Conservation (phyloP, 1,284 basidiomycete genomes). For the Wolfiporia cocos region DNA sequence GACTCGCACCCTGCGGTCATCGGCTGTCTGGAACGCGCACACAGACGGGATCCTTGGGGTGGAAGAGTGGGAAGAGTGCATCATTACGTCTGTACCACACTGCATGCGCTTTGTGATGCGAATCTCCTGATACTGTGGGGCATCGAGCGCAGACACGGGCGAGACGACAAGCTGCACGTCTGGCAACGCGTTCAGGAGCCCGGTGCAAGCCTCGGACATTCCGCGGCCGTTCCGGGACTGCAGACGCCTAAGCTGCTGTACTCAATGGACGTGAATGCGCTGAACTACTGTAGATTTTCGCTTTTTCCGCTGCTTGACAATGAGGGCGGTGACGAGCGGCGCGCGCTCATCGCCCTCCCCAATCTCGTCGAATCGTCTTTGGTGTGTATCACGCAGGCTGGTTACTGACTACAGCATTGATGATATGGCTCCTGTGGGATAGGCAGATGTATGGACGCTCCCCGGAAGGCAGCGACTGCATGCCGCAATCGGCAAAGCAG, state of each 20-base stretch:
- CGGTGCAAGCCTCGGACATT: constrained; percentile 42
- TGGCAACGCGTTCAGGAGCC: constrained; percentile 50
- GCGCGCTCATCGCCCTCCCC: constrained; percentile 69
- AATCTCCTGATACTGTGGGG: no score
- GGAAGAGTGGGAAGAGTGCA: constrained; percentile 57
- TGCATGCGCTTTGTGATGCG: no score
- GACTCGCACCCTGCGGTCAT: constrained; percentile 62
- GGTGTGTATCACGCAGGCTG: constrained; percentile 34
- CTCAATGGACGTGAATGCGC: constrained; percentile 79
- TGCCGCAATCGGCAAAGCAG: constrained; percentile 67
- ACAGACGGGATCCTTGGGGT: constrained; percentile 69
- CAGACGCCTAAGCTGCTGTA: constrained; percentile 48
- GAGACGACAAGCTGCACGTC: constrained; percentile 79
- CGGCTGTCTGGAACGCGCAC: constrained; percentile 76
- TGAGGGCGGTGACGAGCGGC: constrained; percentile 11
- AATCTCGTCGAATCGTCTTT: constrained; percentile 84
- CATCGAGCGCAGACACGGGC: constrained; percentile 55
- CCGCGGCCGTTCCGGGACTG: constrained; percentile 44
- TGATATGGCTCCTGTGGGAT: background rate
- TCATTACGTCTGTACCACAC: constrained; percentile 74
- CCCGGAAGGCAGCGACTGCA: constrained; percentile 62
- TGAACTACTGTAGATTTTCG: constrained; percentile 87
- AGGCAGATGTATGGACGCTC: constrained; percentile 80
- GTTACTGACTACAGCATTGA: no score
- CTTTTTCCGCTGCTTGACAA: constrained; percentile 29